phyloP scores from a whole-genome alignment of 2,329 filamentous ascomycete genomes.

The Colletotrichum noveboracense region DNA sequence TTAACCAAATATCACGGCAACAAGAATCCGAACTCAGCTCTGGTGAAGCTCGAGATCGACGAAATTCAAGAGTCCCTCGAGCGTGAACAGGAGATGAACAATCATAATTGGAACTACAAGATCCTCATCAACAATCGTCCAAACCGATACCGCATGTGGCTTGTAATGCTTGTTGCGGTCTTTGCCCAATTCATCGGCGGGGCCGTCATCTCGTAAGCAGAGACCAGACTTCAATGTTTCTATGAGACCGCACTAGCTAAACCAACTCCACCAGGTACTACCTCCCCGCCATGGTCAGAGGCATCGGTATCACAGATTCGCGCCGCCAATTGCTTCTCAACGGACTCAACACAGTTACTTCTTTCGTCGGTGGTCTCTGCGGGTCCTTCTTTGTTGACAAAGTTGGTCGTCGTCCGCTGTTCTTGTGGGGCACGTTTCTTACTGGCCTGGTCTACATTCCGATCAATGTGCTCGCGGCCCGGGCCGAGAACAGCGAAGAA shows the following conservation, averaged over 20 bases:
- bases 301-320: constrained; percentile 46
- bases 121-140: constrained; percentile 51
- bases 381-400: constrained; percentile 48
- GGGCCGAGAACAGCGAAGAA: constrained; percentile 15
- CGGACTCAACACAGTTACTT: constrained; percentile 45
- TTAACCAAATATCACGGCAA: constrained; percentile 47
- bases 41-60: constrained; percentile 43
- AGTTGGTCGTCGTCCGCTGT: constrained; percentile 52
- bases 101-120: constrained; percentile 44
- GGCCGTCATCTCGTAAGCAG: constrained; percentile 41
- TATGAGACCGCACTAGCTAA: not conserved
- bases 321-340: constrained; percentile 37
- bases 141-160: constrained; percentile 51
- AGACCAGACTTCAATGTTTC: fast-evolving
- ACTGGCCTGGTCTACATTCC: constrained; percentile 25
- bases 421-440: constrained; percentile 45
- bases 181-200: constrained; percentile 56
- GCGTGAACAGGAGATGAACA: constrained; percentile 40
- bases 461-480: constrained; percentile 36
- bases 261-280: not conserved
- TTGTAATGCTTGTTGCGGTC: constrained; percentile 52
- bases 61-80: constrained; percentile 53
- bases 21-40: constrained; percentile 38
- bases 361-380: constrained; percentile 44
- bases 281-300: constrained; percentile 39